These are phyloP conservation scores for Babesia divergens DNA, from an alignment of 169 alveolate species.

Conservation along the genomic window DNA sequence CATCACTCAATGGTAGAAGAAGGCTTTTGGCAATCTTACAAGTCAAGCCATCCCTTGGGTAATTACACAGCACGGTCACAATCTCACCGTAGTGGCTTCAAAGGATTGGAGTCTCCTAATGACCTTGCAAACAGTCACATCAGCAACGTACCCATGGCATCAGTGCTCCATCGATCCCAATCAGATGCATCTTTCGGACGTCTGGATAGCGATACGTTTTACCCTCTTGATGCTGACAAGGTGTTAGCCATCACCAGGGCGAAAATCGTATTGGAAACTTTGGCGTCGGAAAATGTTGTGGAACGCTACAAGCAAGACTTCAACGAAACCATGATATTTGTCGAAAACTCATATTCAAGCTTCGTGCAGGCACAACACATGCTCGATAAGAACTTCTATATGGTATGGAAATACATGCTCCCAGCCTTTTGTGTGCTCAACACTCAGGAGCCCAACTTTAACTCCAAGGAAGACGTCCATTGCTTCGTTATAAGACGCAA, in stretches of 20 bases:
- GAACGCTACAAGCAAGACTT: slow-evolving; percentile 41
- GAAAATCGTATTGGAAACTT: not conserved
- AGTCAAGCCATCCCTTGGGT: not conserved
- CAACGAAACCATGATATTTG: slow-evolving; percentile 17
- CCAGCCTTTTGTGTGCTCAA: slow-evolving; percentile 46
- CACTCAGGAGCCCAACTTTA: not conserved
- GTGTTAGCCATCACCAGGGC: slow-evolving; percentile 5
- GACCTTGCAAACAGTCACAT: not conserved
- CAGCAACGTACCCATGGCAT: not conserved
- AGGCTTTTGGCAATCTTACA: not conserved
- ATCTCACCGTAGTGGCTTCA: slow-evolving; percentile 5
- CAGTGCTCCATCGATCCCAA: not conserved
- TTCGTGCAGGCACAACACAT: slow-evolving; percentile 40
- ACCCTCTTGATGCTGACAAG: slow-evolving; percentile 7
- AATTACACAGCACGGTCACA: not conserved
- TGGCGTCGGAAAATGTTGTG: not conserved
- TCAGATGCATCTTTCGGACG: not conserved
- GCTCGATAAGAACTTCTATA: slow-evolving; percentile 57
- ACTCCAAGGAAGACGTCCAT: slow-evolving; percentile 13
- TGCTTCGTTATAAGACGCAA: slow-evolving; percentile 8
- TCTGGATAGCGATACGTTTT: not conserved
- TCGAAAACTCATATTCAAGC: not conserved
- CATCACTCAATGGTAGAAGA: not conserved
- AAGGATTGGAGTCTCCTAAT: not conserved
- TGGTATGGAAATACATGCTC: slow-evolving; percentile 15